These are phyloP conservation scores for Mitragyna speciosa DNA, from an alignment of 257 asterid species.

Conservation along the genomic window DNA sequence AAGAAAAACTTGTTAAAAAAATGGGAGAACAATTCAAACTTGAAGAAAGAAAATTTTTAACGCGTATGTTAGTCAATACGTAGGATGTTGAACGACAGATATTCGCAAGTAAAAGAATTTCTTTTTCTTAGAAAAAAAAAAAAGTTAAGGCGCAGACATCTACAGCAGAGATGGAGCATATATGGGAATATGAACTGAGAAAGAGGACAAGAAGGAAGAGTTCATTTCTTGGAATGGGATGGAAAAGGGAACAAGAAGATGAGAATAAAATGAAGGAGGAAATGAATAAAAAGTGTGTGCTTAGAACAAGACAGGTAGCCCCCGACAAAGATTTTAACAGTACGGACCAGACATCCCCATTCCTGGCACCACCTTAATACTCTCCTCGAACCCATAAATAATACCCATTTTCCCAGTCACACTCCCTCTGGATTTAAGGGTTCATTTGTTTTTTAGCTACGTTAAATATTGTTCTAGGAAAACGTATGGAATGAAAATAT, in stretches of 20 bases:
- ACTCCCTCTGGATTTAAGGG: slow-evolving; percentile 35
- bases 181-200: slow-evolving; percentile 31
- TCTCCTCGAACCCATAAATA: slow-evolving; percentile 16
- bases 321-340: slow-evolving; percentile 51
- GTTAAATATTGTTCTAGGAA: slow-evolving; percentile 17
- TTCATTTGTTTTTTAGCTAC: slow-evolving; percentile 23
- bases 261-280: slow-evolving; percentile 9
- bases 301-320: slow-evolving; percentile 31
- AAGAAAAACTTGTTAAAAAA: background rate
- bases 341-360: slow-evolving; percentile 37
- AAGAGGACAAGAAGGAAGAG: slow-evolving; percentile 37
- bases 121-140: background rate
- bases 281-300: slow-evolving; percentile 24
- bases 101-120: background rate
- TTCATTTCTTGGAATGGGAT: slow-evolving; percentile 26
- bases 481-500: slow-evolving; percentile 23
- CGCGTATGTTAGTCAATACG: background rate
- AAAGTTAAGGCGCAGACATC: background rate
- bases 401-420: slow-evolving; percentile 12
- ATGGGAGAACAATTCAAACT: background rate
- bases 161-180: background rate
- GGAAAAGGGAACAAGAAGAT: slow-evolving; percentile 16
- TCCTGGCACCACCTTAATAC: slow-evolving; percentile 19
- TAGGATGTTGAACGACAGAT: background rate
- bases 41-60: too few relatives aligned